Evolutionary conservation across 306 rosid species (phyloP).

Genomic region (Mimosa pudica): DNA sequence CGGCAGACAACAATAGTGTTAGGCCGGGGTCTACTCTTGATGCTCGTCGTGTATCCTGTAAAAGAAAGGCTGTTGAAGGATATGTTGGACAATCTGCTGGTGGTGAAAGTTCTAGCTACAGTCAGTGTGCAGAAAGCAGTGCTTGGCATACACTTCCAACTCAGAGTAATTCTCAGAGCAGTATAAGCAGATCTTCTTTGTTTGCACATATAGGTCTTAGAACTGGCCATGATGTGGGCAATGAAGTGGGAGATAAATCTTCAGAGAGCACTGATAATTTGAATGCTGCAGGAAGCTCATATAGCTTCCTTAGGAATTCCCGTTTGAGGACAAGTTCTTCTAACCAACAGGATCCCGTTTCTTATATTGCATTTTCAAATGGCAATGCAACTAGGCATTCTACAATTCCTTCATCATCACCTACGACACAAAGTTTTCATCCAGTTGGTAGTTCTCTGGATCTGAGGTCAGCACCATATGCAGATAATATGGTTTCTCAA

Average conservation of each 20-base stretch:
- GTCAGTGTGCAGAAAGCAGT: constrained; percentile 59
- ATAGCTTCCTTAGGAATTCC: constrained; percentile 66
- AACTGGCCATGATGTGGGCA: constrained; percentile 55
- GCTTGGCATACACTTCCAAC: constrained; percentile 60
- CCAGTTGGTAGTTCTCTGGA: constrained; percentile 60
- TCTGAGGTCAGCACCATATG: constrained; percentile 56
- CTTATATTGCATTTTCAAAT: constrained; percentile 46
- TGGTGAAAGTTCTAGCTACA: constrained; percentile 75
- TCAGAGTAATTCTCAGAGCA: constrained; percentile 47
- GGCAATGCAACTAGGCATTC: constrained; percentile 66
- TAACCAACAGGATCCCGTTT: constrained; percentile 54
- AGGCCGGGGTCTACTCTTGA: constrained; percentile 75
- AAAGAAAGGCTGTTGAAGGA: constrained; percentile 84
- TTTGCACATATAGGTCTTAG: constrained; percentile 59
- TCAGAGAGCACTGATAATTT: constrained; percentile 54
- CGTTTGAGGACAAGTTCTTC: constrained; percentile 71
- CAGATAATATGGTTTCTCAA: constrained; percentile 62
- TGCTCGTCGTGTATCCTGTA: constrained; percentile 70
- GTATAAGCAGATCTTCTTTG: constrained; percentile 50
- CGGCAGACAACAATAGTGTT: constrained; percentile 54
- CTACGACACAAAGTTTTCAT: constrained; percentile 51
- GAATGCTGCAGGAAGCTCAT: constrained; percentile 51
- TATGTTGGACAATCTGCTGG: constrained; percentile 66
- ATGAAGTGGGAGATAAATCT: constrained; percentile 49
- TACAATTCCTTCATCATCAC: constrained; percentile 53